Percentiles rank a stretch among this genome's conserved stretches.
Evolutionary conservation across 2,329 filamentous ascomycete genomes (phyloP).

Genomic region (Sporothrix dimorphospora): DNA sequence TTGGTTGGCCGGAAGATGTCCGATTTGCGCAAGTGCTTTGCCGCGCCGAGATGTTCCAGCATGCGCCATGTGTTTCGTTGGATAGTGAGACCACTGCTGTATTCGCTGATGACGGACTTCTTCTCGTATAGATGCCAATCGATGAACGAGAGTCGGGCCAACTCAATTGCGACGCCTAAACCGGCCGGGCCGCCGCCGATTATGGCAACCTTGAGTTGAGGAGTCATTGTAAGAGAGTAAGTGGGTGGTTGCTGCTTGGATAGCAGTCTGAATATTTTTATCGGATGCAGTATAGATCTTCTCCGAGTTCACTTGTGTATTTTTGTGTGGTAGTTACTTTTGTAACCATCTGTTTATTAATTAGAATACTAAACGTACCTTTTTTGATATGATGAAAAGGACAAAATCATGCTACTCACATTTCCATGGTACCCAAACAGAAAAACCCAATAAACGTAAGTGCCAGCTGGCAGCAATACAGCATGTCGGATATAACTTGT

Average conservation of each 20-base stretch:
- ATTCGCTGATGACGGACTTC: constrained; percentile 43
- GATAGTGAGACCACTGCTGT: constrained; percentile 43
- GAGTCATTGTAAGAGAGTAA: not conserved
- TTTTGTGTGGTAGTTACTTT: no score
- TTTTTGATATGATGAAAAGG: no score
- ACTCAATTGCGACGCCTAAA: constrained; percentile 36
- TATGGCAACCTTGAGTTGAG: constrained; percentile 25
- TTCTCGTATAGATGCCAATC: constrained; percentile 44
- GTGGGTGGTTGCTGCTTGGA: not conserved
- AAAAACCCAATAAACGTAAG: no score
- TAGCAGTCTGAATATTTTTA: no score
- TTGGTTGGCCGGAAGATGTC: constrained; percentile 40
- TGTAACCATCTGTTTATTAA: no score
- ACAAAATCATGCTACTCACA: not conserved
- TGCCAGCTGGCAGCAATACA: no score
- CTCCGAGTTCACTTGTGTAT: no score
- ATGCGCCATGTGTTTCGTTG: constrained; percentile 43
- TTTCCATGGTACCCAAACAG: no score
- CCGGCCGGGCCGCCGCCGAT: constrained; percentile 36
- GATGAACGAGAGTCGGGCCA: constrained; percentile 38
- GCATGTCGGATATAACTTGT: no score
- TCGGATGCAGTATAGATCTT: no score
- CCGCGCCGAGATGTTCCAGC: constrained; percentile 40
- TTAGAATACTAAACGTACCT: no score
- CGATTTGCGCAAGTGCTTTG: constrained; percentile 37